phyloP scores from a whole-genome alignment of 306 rosid genomes.

The Quillaja saponaria region DNA sequence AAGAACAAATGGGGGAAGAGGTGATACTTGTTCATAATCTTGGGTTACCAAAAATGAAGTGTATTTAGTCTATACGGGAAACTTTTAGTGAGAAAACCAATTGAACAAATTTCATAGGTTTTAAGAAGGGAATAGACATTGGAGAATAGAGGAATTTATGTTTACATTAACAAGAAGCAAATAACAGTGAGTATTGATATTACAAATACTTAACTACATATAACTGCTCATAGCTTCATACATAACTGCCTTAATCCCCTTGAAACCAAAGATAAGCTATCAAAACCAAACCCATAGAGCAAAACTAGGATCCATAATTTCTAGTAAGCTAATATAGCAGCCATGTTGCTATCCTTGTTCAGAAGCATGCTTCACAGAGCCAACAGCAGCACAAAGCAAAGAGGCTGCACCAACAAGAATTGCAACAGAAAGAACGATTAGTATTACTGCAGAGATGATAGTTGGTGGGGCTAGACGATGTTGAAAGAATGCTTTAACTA shows the following conservation, averaged over 20 bases:
- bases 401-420: constrained; percentile 58
- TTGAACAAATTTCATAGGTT: neutral
- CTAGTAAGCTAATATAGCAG: constrained; percentile 20
- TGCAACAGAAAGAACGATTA: constrained; percentile 14
- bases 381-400: constrained; percentile 88
- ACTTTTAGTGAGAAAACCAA: neutral
- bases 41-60: neutral
- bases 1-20: too few relatives aligned
- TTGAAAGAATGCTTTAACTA: constrained; percentile 2
- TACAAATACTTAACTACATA: constrained; percentile 28
- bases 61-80: neutral
- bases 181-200: constrained; percentile 14
- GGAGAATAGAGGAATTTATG: neutral
- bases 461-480: neutral
- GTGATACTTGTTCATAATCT: too few relatives aligned
- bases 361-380: constrained; percentile 74
- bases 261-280: neutral
- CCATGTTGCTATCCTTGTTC: constrained; percentile 13
- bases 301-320: constrained; percentile 5
- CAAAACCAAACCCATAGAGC: neutral
- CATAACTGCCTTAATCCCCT: constrained; percentile 5
- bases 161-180: constrained; percentile 27
- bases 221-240: constrained; percentile 5
- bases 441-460: constrained; percentile 7
- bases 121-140: neutral